Base-by-base conservation (phyloP, 768 basidiomycete genomes). In the Crepidotus variabilis region DNA sequence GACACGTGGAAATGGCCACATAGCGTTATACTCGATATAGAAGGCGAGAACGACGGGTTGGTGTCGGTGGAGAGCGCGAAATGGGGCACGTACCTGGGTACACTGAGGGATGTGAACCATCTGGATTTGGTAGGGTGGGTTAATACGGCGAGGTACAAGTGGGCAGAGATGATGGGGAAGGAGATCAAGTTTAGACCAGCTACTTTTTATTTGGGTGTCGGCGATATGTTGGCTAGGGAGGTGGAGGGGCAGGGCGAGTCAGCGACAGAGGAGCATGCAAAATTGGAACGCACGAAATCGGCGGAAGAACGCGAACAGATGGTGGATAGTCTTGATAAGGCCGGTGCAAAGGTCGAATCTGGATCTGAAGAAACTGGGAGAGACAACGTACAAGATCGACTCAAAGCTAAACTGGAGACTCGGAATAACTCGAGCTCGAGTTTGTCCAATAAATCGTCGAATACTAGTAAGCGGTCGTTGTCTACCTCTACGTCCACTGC, bases 41-140 rank as follows among this genome's bases (percentile, higher is more conserved):
- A 97, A 72, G 96, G 95, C 16, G 85, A 91, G 32, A 97, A 98
- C 64, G 94, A 98, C 69, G 97, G 97, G 1, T 80, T 99, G 48
- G 96, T 99, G 47, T 89, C 87, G 47, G 85, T 96, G 46, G 76
- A 86, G 57, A 93, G 92, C 4, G 86, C 94, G 2, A 85, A 86
- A 78, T 96, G 95, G 94, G 97, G 97, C 35, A 93, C 88, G 16
- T 98, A 98, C 67, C 81, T 92, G 51, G 97, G 94, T n/a, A 98
- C 96, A 1, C 75, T 99, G 18, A 78, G 83, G 35, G 81, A 89
- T 55, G 97, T 97, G 14, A 96, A 92, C 64, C 97, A 99, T 67
- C 81, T 96, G 34, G 92, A 93, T 66, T 81, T 92, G 35, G 92
- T 97, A 10, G 94, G 95, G 6, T 98, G 95, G 96, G 87, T 93